Base-by-base conservation (phyloP, 208 protist species). In the Trypanosoma rangeli region DNA sequence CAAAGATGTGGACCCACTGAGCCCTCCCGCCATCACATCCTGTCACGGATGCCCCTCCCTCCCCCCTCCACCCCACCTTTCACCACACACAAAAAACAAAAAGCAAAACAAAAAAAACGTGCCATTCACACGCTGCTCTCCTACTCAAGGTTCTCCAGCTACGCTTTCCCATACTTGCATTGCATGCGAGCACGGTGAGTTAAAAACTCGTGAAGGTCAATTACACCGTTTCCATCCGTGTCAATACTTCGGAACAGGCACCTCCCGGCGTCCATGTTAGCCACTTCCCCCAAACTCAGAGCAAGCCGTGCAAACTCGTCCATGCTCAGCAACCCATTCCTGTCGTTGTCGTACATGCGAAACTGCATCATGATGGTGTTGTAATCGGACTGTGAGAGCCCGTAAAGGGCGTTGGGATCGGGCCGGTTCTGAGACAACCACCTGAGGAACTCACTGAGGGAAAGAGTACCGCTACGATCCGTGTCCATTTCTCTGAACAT, bases 341-440 rank as follows among this genome's bases (percentile, higher is more conserved):
- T 79, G 49, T 94, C 82, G 42, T 26, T 70, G 70, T 94, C 86
- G 78, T 90, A 93, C 24, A 64, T 70, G 68, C 82, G 87, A 63
- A 94, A 94, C 67, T 96, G 87, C 80, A 96, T 91, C 87, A 96
- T 90, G 33, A 94, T 80, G 20, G 83, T 87, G 67, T 92, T 89
- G 80, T 95, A 95, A 64, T 95, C 80, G 16, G 79, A 53, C 63
- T 94, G 87, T 24, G 82, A 85, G 10, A 94, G 73, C 1, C 87
- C 87, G 60, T 96, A 96, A 18, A 93, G 74, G 0, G 79, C 59
- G 44, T 84, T 62, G 28, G 90, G 86, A 63, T 92, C 81, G 3
- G 90, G 90, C 63, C 86, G 86, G 79, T 94, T 89, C 68, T 92
- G 60, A 33, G 70, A 50, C 42, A 92, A 69, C 83, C 84, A 96